Evolutionary conservation across 345 rosid species (phyloP), one percentile per base, ranked within the genome.

Genomic region (Gossypium anomalum): DNA sequence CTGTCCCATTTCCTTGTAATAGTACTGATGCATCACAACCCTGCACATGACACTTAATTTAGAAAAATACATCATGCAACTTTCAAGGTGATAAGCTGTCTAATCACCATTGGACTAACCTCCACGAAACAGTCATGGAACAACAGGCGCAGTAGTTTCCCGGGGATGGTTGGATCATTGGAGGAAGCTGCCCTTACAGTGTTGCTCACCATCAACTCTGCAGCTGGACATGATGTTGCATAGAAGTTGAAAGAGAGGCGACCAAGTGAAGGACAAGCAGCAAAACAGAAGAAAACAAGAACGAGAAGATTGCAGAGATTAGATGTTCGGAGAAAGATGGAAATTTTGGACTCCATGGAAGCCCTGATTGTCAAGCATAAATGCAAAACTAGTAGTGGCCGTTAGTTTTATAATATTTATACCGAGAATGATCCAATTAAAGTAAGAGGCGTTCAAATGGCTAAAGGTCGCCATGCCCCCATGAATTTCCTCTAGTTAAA

Each of bases 1-100:
- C 97, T 10, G 98, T 90, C n/a, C 80, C 85, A 44, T 92, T 94
- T 61, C 97, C 97, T 87, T 85, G 84, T 62, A 94, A 65, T 71
- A 94, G 85, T n/a, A 94, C 87, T 5, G 97, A 90, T 9, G 88
- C 97, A 87, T 94, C 98, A 59, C 97, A 94, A 25, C 97, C 98
- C 97, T 92, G 78, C 12, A 59, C 64, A 61, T 4, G 25, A 68
- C 43, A 55, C 12, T 55, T 6, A 56, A 15, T 48, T 48, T 48
- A 48, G 52, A 48, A 57, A 57, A 11, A 57, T 57, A 22, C 62
- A 57, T 19, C 27, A 57, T 20, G 61, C 27, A 11, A 57, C 0
- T 20, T 57, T 22, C 20, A 13, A 1, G 49, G 16, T 34, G 38
- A 38, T 20, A 22, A 20, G 23, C 7, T 34, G 41, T 34, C 41